Evolutionary conservation across 2,329 filamentous ascomycete genomes (phyloP).

Genomic region (Botrytis medusae): DNA sequence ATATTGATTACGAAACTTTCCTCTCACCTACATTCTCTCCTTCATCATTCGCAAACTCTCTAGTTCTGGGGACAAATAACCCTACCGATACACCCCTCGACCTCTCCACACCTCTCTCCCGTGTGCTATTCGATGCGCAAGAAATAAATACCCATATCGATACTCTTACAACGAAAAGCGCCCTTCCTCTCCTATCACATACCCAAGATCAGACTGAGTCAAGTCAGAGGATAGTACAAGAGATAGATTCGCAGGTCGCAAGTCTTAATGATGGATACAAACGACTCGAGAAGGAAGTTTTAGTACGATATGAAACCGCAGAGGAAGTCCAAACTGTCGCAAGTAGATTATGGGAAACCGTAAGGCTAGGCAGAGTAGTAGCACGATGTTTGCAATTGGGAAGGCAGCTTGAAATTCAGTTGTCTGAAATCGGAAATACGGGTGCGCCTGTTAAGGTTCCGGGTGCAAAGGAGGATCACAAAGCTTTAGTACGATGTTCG

Average conservation of each 20-base stretch:
- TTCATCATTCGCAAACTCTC: conserved; percentile 78
- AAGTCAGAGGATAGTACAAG: conserved; percentile 68
- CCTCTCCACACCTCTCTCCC: conserved; percentile 87
- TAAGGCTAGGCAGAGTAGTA: conserved; percentile 74
- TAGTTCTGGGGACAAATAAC: conserved; percentile 90
- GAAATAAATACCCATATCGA: conserved; percentile 97
- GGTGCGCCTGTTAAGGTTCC: conserved; percentile 41
- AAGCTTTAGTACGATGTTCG: conserved; percentile 77
- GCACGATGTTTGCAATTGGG: conserved; percentile 78
- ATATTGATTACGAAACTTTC: conserved; percentile 95
- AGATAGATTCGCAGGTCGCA: conserved; percentile 77
- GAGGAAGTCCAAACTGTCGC: conserved; percentile 78
- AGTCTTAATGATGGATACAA: conserved; percentile 82
- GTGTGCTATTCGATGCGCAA: conserved; percentile 93
- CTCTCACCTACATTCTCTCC: conserved; percentile 80
- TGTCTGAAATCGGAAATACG: conserved; percentile 60
- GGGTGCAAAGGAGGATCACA: conserved; percentile 61
- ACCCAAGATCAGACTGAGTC: conserved; percentile 73
- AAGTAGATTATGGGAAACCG: conserved; percentile 75
- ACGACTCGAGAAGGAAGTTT: conserved; percentile 81
- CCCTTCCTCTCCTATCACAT: conserved; percentile 76
- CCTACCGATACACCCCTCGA: conserved; percentile 85
- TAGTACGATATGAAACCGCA: conserved; percentile 80
- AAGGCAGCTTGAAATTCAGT: conserved; percentile 82
- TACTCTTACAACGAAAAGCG: conserved; percentile 78